phyloP scores from a whole-genome alignment of 2,329 filamentous ascomycete genomes.

The Diaporthe destruens region DNA sequence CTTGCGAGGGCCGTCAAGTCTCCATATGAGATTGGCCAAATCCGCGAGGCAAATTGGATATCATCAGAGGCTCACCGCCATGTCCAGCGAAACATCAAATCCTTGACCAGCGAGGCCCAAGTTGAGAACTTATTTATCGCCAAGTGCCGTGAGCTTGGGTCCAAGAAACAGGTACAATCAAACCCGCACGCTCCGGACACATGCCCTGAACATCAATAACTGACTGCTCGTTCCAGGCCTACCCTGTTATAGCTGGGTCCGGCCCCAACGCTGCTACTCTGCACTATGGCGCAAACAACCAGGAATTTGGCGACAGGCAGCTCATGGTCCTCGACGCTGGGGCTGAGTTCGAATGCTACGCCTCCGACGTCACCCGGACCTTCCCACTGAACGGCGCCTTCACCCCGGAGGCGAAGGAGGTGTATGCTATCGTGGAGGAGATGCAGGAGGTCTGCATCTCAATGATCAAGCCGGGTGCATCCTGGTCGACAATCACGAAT shows the following conservation, averaged over 20 bases:
- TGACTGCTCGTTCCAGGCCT: slow-evolving; percentile 63
- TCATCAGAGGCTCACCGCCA: slow-evolving; percentile 81
- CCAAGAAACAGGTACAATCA: slow-evolving; percentile 69
- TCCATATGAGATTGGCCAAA: slow-evolving; percentile 84
- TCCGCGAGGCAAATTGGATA: slow-evolving; percentile 84
- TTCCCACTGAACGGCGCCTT: slow-evolving; percentile 82
- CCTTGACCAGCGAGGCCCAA: slow-evolving; percentile 82
- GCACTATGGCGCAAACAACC: slow-evolving; percentile 88
- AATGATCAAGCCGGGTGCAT: slow-evolving; percentile 75
- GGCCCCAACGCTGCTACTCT: slow-evolving; percentile 86
- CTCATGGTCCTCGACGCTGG: slow-evolving; percentile 89
- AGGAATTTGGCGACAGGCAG: slow-evolving; percentile 76
- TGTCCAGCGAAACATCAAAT: slow-evolving; percentile 74
- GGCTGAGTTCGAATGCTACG: slow-evolving; percentile 87
- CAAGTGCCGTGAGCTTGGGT: slow-evolving; percentile 78
- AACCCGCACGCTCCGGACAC: background rate
- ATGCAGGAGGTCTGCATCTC: slow-evolving; percentile 86
- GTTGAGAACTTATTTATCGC: slow-evolving; percentile 83
- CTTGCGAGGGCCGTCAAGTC: slow-evolving; percentile 85
- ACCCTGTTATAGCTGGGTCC: slow-evolving; percentile 88
- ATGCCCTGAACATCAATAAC: background rate
- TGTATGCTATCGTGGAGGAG: slow-evolving; percentile 81
- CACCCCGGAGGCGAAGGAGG: slow-evolving; percentile 74
- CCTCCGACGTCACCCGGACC: slow-evolving; percentile 90
- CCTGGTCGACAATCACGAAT: slow-evolving; percentile 79